Conservation (phyloP, 257 asterid species). For the Sherardia arvensis region DNA sequence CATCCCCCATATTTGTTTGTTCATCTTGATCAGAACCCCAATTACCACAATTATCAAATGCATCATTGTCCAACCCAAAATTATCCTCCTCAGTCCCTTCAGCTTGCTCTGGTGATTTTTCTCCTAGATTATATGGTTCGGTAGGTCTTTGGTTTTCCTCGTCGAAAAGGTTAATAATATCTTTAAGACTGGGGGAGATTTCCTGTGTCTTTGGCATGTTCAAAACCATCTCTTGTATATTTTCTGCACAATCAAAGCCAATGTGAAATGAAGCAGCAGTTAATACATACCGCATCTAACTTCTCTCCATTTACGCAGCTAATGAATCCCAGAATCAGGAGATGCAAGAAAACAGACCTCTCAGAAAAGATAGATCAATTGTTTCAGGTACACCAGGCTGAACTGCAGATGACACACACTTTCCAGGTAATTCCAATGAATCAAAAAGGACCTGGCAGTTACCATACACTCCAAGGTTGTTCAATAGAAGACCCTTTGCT, state of each 20-base stretch:
- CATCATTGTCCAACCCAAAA: slow-evolving; percentile 36
- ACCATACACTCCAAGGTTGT: slow-evolving; percentile 89
- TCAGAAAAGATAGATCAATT: slow-evolving; percentile 71
- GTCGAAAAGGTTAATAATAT: slow-evolving; percentile 52
- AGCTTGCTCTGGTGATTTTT: slow-evolving; percentile 35
- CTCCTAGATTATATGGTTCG: slow-evolving; percentile 33
- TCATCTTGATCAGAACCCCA: slow-evolving; percentile 72
- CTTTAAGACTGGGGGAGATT: slow-evolving; percentile 78
- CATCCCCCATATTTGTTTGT: slow-evolving; percentile 45
- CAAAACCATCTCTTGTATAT: slow-evolving; percentile 58
- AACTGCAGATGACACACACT: slow-evolving; percentile 27
- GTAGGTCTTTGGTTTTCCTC: slow-evolving; percentile 49
- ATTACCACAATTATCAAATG: slow-evolving; percentile 36
- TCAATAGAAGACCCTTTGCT: slow-evolving; percentile 85
- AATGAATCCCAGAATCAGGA: slow-evolving; percentile 15
- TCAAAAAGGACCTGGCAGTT: slow-evolving; percentile 87
- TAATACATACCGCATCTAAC: background rate
- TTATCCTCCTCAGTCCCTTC: slow-evolving; percentile 24
- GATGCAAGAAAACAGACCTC: slow-evolving; percentile 40
- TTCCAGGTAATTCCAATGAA: slow-evolving; percentile 87
- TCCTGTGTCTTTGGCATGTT: slow-evolving; percentile 48
- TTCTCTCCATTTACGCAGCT: slow-evolving; percentile 4
- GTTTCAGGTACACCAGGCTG: slow-evolving; percentile 33
- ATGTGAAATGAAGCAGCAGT: slow-evolving; percentile 7
- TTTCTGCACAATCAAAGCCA: slow-evolving; percentile 30